These are phyloP conservation scores for Tetraselmis striata DNA, from an alignment of 139 green algal species.

Conservation along the genomic window DNA sequence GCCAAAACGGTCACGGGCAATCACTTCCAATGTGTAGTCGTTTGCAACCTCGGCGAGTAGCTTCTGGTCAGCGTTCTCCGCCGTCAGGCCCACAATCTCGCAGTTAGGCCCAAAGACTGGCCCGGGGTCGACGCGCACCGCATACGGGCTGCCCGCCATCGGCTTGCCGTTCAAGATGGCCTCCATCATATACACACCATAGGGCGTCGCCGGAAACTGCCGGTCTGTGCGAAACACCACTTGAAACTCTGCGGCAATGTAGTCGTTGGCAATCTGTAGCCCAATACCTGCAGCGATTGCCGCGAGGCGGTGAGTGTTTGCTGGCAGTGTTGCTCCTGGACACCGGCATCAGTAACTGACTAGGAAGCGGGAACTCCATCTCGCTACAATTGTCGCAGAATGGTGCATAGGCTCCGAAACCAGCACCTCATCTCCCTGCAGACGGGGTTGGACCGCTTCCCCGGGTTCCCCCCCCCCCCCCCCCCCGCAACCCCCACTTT, in stretches of 20 bases:
- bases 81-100: constrained; percentile 2
- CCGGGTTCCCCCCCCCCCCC: too few species aligned
- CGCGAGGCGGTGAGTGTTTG: too few species aligned
- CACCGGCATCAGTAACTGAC: too few species aligned
- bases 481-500: too few species aligned
- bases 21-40: background rate
- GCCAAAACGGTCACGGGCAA: background rate
- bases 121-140: background rate
- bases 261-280: constrained; percentile 7
- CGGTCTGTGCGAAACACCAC: background rate
- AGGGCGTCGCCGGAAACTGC: constrained; percentile 4
- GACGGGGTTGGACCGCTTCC: too few species aligned
- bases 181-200: constrained; percentile 5
- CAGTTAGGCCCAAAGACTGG: constrained; percentile 5
- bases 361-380: too few species aligned
- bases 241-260: background rate
- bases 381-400: too few species aligned
- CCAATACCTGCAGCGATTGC: background rate
- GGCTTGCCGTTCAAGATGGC: constrained; percentile 7
- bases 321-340: too few species aligned
- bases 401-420: too few species aligned
- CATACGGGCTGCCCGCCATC: background rate
- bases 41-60: background rate
- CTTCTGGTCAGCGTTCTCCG: background rate
- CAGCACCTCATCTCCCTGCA: too few species aligned